These are phyloP conservation scores for Luffa aegyptiaca DNA, from an alignment of 306 rosid species.

Conservation along the genomic window DNA sequence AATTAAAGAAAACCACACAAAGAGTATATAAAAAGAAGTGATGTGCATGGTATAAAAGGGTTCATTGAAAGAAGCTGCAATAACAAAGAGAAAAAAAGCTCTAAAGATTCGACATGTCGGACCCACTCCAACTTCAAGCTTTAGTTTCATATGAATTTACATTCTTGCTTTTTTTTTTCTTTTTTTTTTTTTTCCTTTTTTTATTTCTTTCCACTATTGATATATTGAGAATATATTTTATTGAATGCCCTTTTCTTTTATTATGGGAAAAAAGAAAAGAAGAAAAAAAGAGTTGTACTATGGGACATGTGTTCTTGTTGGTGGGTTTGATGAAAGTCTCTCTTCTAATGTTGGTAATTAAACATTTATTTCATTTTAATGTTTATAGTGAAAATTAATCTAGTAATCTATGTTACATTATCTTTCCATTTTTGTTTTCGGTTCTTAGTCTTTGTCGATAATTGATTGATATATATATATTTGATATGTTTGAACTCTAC, in stretches of 20 bases:
- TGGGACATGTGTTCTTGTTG: neutral
- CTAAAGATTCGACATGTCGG: slow-evolving; percentile 2
- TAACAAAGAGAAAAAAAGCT: neutral
- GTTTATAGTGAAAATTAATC: too few relatives aligned
- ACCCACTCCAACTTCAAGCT: neutral
- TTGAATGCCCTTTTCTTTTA: neutral
- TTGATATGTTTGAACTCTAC: too few relatives aligned
- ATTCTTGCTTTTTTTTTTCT: neutral
- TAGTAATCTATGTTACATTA: too few relatives aligned
- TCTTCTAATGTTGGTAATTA: neutral
- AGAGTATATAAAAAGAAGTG: slow-evolving; percentile 3
- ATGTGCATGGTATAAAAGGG: neutral
- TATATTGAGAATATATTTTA: neutral
- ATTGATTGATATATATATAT: too few relatives aligned
- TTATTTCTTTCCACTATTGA: neutral
- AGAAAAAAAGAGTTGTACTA: neutral
- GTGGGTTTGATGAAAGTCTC: neutral
- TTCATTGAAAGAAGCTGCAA: slow-evolving; percentile 2
- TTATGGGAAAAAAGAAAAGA: neutral
- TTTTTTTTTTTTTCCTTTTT: neutral
- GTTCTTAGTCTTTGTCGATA: too few relatives aligned
- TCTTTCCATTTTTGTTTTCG: too few relatives aligned
- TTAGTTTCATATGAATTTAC: neutral
- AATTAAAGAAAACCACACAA: neutral
- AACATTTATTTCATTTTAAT: neutral